Conservation (phyloP, 1,139 yeast species). For the Candida labiduridarum region DNA sequence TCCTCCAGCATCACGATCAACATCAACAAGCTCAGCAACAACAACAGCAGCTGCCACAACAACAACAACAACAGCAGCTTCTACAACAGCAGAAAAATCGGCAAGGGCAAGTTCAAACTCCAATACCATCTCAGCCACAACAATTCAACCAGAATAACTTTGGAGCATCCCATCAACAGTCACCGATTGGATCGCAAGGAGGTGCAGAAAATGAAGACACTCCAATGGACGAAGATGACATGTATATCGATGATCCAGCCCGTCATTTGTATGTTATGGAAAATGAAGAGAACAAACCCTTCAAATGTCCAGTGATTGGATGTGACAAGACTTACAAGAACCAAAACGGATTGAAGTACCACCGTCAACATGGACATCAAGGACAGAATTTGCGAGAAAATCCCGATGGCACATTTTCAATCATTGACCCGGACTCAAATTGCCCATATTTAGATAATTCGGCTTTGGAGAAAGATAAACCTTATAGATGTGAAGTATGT, state of each 20-base stretch:
- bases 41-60: conserved; percentile 18
- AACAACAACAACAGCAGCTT: conserved; percentile 19
- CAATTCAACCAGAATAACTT: conserved; percentile 8
- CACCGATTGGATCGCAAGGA: conserved; percentile 18
- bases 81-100: conserved; percentile 21
- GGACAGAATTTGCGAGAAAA: conserved; percentile 89
- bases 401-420: conserved; percentile 90
- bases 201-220: conserved; percentile 11
- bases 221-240: conserved; percentile 45
- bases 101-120: conserved; percentile 17
- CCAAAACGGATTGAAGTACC: conserved; percentile 96
- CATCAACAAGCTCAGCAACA: conserved; percentile 20
- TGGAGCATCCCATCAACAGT: conserved; percentile 18
- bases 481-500: conserved; percentile 97
- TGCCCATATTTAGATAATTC: conserved; percentile 91
- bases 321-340: conserved; percentile 97
- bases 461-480: conserved; percentile 96
- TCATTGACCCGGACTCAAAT: conserved; percentile 90
- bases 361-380: conserved; percentile 95
- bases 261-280: conserved; percentile 91
- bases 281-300: conserved; percentile 90
- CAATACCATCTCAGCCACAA: conserved; percentile 14
- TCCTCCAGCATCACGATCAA: conserved; percentile 19
- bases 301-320: conserved; percentile 96
- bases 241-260: conserved; percentile 90